phyloP scores from a whole-genome alignment of 805 yeast species.

The Phaffomyces thermotolerans region DNA sequence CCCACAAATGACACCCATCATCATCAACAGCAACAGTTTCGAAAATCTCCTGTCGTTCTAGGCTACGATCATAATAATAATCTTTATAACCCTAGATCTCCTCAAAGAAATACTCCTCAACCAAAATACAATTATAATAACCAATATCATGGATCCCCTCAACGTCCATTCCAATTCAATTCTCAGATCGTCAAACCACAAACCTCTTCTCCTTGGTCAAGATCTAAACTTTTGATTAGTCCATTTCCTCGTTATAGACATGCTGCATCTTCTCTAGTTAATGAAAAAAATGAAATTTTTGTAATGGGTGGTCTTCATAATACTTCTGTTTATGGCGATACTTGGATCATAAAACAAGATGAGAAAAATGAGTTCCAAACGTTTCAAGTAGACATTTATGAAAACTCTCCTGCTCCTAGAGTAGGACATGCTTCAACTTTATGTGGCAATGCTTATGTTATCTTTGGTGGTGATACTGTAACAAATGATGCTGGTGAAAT shows the following conservation, averaged over 20 bases:
- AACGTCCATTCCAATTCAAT: constrained; percentile 5
- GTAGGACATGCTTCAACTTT: constrained; percentile 92
- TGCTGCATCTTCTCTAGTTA: constrained; percentile 68
- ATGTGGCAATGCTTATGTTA: constrained; percentile 90
- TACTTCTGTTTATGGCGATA: constrained; percentile 87
- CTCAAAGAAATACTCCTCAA: constrained; percentile 10
- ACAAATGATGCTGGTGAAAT: constrained; percentile 69
- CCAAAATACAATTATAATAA: background rate
- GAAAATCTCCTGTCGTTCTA: constrained; percentile 3
- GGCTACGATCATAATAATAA: constrained; percentile 21
- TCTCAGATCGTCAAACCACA: constrained; percentile 14
- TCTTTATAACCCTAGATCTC: constrained; percentile 17
- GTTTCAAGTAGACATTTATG: constrained; percentile 59
- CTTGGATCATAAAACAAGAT: constrained; percentile 75
- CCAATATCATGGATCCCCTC: constrained; percentile 3
- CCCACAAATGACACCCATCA: background rate
- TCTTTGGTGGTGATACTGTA: constrained; percentile 95
- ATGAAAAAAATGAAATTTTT: constrained; percentile 75
- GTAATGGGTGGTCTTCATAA: constrained; percentile 95
- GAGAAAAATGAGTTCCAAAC: constrained; percentile 27
- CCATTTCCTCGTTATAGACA: constrained; percentile 96
- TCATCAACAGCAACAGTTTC: constrained; percentile 9
- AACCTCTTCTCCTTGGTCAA: constrained; percentile 51
- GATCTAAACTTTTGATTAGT: constrained; percentile 55
- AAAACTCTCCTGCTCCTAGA: constrained; percentile 87